phyloP scores from a whole-genome alignment of 257 asterid species.

The Penstemon barbatus region DNA sequence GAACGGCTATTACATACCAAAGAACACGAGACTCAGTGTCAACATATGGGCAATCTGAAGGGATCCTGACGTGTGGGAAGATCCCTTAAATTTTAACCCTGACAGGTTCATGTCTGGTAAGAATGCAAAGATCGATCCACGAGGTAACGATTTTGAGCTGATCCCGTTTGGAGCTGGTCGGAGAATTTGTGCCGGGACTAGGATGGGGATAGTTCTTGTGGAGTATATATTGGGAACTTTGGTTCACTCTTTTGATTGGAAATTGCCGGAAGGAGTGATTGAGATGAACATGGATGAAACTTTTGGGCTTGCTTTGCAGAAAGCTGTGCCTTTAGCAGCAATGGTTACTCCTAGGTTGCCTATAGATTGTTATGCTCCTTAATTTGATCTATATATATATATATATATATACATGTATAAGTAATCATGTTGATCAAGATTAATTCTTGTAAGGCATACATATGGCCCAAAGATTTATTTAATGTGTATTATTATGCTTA shows the following conservation, averaged over 20 bases:
- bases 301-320: constrained; percentile 58
- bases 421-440: too few relatives aligned
- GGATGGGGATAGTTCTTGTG: constrained; percentile 50
- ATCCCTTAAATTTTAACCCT: constrained; percentile 44
- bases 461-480: too few relatives aligned
- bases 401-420: too few relatives aligned
- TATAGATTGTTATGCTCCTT: constrained; percentile 30
- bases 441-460: too few relatives aligned
- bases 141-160: constrained; percentile 43
- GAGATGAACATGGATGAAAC: constrained; percentile 48
- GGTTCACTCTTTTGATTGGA: constrained; percentile 57
- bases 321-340: constrained; percentile 50
- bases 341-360: constrained; percentile 45
- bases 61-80: constrained; percentile 52
- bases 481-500: too few relatives aligned
- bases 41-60: constrained; percentile 64
- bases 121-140: constrained; percentile 33
- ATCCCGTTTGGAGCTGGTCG: constrained; percentile 55
- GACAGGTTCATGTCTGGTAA: constrained; percentile 38
- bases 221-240: constrained; percentile 48
- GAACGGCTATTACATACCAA: constrained; percentile 44
- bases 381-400: not conserved
- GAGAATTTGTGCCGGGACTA: constrained; percentile 51
- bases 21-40: constrained; percentile 44
- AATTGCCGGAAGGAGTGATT: constrained; percentile 21